Evolutionary conservation across 2,329 filamentous ascomycete species (phyloP).

Genomic region (Fusarium sp.): DNA sequence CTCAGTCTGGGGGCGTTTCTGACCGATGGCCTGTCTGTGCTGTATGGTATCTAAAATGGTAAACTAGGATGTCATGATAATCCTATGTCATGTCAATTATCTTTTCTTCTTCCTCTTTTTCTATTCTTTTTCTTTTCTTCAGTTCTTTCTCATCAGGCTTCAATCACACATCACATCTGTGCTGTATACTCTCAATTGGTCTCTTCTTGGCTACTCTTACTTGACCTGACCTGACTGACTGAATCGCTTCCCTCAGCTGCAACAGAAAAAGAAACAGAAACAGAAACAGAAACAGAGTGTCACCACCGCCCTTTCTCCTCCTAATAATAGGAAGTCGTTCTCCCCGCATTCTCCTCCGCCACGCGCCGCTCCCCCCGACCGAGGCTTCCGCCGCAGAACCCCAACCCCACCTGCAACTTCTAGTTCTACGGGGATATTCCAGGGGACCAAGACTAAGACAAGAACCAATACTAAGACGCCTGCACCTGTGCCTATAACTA

Average conservation of each 20-base stretch:
- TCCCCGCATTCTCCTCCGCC: conserved; percentile 45
- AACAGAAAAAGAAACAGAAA: background rate
- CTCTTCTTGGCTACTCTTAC: background rate
- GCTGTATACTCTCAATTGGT: background rate
- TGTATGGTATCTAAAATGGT: conserved; percentile 8
- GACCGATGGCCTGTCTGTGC: conserved; percentile 16
- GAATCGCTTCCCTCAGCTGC: conserved; percentile 11
- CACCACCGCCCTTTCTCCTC: background rate
- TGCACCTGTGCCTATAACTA: background rate
- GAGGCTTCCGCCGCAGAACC: conserved; percentile 40
- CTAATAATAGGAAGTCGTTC: conserved; percentile 7
- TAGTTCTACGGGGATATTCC: conserved; percentile 16
- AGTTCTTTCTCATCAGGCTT: background rate
- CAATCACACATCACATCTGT: background rate
- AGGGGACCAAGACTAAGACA: conserved; percentile 22
- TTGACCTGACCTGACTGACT: conserved; percentile 11
- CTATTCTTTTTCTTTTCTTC: background rate
- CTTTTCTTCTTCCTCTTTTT: background rate
- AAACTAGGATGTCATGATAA: conserved; percentile 33
- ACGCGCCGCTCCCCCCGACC: conserved; percentile 42
- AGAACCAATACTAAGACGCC: conserved; percentile 16
- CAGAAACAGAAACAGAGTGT: background rate
- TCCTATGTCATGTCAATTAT: conserved; percentile 20
- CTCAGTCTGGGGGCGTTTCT: conserved; percentile 31
- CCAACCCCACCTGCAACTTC: conserved; percentile 39